Evolutionary conservation across 1,139 yeast species (phyloP), one percentile per base, ranked within the genome.

Genomic region (Candida sp.): DNA sequence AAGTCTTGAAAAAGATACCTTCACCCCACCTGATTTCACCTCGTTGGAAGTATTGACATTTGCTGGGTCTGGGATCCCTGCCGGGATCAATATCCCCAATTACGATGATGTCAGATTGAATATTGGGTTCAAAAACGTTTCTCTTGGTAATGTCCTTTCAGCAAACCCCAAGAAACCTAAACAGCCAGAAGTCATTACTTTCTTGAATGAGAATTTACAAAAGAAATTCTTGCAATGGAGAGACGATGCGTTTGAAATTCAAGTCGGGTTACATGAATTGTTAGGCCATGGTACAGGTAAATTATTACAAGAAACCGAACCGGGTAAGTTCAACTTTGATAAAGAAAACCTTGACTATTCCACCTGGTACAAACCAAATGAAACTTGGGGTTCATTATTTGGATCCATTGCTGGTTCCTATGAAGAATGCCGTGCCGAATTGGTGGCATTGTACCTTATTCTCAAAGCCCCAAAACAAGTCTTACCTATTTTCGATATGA

Each of bases 201-300:
- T 89, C 58, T 67, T 89, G 43, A 60, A 63, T 33, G 75, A 73
- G 1, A 63, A 66, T 5, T 78, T 82, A 47, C 79, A 75, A 49
- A 80, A 68, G 5, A 57, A 80, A 38, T 87, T 78, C 68, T 81
- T 82, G 49, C 81, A 83, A 59, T 84, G 87, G 72, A 78, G 90
- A 56, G 86, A 82, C 39, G 91, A 86, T 42, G 85, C 96, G 1
- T 89, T 88, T 61, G 96, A 89, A 62, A 95, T 88, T 35, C 96
- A 88, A 64, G 97, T 89, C 40, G 96, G 96, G 43, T 84, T 88
- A 55, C 97, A 89, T 63, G 96, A 89, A 64, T 73, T 89, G 49
- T 74, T 89, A 49, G 96, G 97, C n/a, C 97, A 89, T 59, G 97
- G 96, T 38, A 82, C 93, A 5, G 96, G 96, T 41, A 88, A 88